These are phyloP conservation scores for Mortierella claussenii DNA, from an alignment of 192 early-diverging fungal species.

Conservation along the genomic window DNA sequence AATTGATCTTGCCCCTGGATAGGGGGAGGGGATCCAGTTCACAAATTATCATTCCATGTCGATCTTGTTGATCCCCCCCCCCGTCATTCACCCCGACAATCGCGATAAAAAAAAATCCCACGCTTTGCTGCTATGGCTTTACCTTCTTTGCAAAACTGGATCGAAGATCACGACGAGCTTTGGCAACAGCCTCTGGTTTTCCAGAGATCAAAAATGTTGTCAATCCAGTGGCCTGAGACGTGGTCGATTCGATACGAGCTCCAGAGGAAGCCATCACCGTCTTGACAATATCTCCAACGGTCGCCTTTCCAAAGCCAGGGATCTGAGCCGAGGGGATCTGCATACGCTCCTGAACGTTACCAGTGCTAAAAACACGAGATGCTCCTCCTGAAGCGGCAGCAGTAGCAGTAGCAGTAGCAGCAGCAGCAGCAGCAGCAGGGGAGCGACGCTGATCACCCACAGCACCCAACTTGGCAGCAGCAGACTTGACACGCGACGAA, in stretches of 20 bases:
- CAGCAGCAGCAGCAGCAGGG: conserved; percentile 47
- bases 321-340: conserved; percentile 64
- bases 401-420: conserved; percentile 48
- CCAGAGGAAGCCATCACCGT: conserved; percentile 71
- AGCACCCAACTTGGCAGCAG: conserved; percentile 54
- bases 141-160: conserved; percentile 77
- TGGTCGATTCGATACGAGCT: conserved; percentile 88
- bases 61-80: background rate
- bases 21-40: background rate
- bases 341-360: conserved; percentile 68
- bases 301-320: conserved; percentile 55
- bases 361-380: conserved; percentile 36
- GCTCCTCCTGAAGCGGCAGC: conserved; percentile 53
- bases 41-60: background rate
- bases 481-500: conserved; percentile 48
- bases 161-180: conserved; percentile 83
- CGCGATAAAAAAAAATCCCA: no score
- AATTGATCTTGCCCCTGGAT: background rate
- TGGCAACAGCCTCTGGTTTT: conserved; percentile 77
- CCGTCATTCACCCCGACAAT: no score
- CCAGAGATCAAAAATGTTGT: conserved; percentile 90
- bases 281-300: conserved; percentile 66
- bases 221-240: conserved; percentile 72
- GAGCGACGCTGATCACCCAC: conserved; percentile 51
- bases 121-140: no score